These are phyloP conservation scores for Nelumbo lutea DNA, from an alignment of 164 flowering plant species.

Conservation along the genomic window DNA sequence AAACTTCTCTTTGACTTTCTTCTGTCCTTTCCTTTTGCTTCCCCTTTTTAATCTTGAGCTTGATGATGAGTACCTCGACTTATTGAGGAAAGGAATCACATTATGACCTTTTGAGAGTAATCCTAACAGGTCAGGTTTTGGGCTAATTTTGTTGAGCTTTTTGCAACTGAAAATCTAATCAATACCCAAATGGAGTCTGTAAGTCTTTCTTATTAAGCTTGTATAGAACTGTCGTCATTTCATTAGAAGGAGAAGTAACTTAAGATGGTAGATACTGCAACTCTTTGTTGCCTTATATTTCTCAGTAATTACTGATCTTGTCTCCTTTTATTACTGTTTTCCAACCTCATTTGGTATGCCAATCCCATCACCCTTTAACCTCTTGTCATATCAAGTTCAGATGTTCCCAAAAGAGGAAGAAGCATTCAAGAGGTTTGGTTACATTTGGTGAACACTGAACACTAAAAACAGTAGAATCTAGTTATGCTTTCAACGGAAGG, in stretches of 20 bases:
- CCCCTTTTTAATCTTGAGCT: conserved; percentile 1
- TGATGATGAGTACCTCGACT: not conserved
- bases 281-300: not conserved
- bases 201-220: conserved; percentile 5
- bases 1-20: not conserved
- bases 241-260: conserved; percentile 13
- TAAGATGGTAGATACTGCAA: conserved; percentile 13
- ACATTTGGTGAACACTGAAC: conserved; percentile 5
- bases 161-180: not conserved
- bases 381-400: conserved; percentile 18
- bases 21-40: conserved; percentile 6
- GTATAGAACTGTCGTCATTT: conserved; percentile 23
- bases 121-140: not conserved
- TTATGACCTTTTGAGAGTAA: not conserved
- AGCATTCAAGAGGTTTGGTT: not conserved
- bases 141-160: not conserved
- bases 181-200: not conserved
- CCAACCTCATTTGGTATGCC: not conserved
- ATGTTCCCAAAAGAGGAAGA: conserved; percentile 11
- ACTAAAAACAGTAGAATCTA: conserved; percentile 9
- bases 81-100: not conserved
- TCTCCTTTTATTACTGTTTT: not conserved
- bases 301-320: not conserved
- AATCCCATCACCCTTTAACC: not conserved
- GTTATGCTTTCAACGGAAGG: not conserved